Conservation (phyloP, 768 basidiomycete species). For the Tricholoma saponaceum region DNA sequence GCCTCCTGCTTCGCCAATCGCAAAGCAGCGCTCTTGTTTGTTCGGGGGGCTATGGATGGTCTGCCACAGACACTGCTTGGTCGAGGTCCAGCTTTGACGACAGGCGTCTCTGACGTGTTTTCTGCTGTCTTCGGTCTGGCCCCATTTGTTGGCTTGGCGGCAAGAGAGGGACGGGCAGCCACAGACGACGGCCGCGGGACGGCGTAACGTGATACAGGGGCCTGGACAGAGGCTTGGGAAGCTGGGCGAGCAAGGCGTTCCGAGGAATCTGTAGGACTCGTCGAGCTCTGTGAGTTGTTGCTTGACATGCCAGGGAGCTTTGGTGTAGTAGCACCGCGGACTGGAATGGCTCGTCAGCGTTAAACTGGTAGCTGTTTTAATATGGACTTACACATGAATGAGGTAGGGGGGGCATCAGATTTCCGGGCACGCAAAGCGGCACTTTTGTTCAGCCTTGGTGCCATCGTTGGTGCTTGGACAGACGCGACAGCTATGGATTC, state of each 20-base stretch:
- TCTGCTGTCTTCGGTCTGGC: constrained; percentile 8
- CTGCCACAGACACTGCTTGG: constrained; percentile 51
- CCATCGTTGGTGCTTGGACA: constrained; percentile 57
- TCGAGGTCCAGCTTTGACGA: constrained; percentile 37
- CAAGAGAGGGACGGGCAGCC: constrained; percentile 31
- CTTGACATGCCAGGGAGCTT: constrained; percentile 43
- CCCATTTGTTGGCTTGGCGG: constrained; percentile 6
- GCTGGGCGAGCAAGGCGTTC: constrained; percentile 21
- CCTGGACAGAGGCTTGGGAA: constrained; percentile 23
- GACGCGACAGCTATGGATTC: constrained; percentile 72
- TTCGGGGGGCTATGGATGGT: constrained; percentile 64
- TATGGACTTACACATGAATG: constrained; percentile 60
- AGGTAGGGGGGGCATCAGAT: constrained; percentile 56
- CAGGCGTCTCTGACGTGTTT: background rate
- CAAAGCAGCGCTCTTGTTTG: constrained; percentile 70
- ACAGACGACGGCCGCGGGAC: constrained; percentile 14
- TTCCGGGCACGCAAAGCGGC: constrained; percentile 64
- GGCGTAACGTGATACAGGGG: constrained; percentile 11
- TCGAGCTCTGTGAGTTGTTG: constrained; percentile 37
- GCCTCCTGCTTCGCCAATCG: constrained; percentile 66
- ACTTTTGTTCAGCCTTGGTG: constrained; percentile 77
- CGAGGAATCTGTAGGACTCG: constrained; percentile 11
- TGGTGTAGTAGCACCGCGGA: constrained; percentile 39
- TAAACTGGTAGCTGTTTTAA: background rate
- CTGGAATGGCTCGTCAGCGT: constrained; percentile 25